A percentile compares a stretch with the other conserved stretches of the same genome.
phyloP scores from a whole-genome alignment of 2,329 filamentous ascomycete genomes.

The Grosmannia huntii region DNA sequence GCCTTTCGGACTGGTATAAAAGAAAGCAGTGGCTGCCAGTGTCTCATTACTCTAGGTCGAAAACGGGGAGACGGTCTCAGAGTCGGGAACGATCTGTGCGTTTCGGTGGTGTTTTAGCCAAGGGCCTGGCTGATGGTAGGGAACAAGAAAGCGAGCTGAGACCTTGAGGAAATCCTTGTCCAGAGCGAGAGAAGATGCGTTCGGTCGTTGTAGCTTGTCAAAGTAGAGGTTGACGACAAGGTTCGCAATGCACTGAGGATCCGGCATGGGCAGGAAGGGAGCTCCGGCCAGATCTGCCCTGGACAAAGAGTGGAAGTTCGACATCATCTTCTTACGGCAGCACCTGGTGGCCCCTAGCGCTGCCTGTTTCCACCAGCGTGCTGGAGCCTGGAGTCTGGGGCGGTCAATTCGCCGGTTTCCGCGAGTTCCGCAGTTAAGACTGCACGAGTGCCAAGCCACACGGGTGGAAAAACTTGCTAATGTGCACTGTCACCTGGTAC shows the following conservation, averaged over 20 bases:
- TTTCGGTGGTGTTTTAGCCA: too few species aligned
- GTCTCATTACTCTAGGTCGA: too few species aligned
- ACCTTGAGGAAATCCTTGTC: slow-evolving; percentile 16
- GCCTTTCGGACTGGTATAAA: not conserved
- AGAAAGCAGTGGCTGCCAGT: too few species aligned
- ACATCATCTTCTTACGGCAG: slow-evolving; percentile 4
- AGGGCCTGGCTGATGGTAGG: too few species aligned
- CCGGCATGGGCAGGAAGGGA: slow-evolving; percentile 16
- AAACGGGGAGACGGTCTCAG: too few species aligned
- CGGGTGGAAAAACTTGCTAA: too few species aligned
- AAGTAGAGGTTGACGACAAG: slow-evolving; percentile 17
- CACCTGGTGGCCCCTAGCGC: not conserved
- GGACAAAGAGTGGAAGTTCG: slow-evolving; percentile 18
- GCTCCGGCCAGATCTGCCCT: slow-evolving; percentile 15
- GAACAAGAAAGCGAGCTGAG: not conserved
- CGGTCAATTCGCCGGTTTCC: too few species aligned
- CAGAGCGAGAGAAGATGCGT: not conserved
- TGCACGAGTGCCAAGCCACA: too few species aligned
- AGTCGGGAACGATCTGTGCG: too few species aligned
- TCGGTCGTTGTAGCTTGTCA: slow-evolving; percentile 16
- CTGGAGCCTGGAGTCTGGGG: not conserved
- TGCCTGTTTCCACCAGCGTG: not conserved
- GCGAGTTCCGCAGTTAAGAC: too few species aligned
- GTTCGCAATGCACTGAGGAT: slow-evolving; percentile 18
- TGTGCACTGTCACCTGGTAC: too few species aligned